Conservation (phyloP, 2,329 filamentous ascomycete species). For the Botryotinia calthae region DNA sequence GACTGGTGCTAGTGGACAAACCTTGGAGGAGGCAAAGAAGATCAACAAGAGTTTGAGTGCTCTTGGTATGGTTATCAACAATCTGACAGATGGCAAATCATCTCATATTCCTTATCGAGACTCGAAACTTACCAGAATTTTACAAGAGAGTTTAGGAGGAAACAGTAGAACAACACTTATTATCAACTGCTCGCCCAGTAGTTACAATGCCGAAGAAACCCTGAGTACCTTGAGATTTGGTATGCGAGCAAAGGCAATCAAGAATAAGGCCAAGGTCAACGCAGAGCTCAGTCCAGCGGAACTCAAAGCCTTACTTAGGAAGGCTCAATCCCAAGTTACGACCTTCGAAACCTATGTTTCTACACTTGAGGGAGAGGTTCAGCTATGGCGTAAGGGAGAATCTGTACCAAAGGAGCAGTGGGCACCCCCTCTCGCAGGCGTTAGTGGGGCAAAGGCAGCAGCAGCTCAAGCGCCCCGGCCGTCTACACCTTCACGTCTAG, state of each 20-base stretch:
- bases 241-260: constrained; percentile 95
- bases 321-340: constrained; percentile 84
- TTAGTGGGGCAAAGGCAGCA: constrained; percentile 51
- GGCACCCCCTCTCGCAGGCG: constrained; percentile 63
- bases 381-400: constrained; percentile 84
- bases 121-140: constrained; percentile 93
- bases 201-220: constrained; percentile 96
- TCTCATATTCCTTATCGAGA: constrained; percentile 95
- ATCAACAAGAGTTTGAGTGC: constrained; percentile 99
- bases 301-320: constrained; percentile 88
- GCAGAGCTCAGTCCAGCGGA: constrained; percentile 94
- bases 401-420: constrained; percentile 85
- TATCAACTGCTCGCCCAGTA: constrained; percentile 98
- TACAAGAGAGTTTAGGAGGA: constrained; percentile 95
- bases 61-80: constrained; percentile 98
- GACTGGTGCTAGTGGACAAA: constrained; percentile 95
- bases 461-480: constrained; percentile 47
- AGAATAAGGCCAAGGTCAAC: constrained; percentile 99
- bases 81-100: constrained; percentile 94
- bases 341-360: constrained; percentile 86
- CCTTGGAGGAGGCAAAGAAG: constrained; percentile 97
- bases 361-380: constrained; percentile 79
- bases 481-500: constrained; percentile 58
- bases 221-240: constrained; percentile 90
- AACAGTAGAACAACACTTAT: constrained; percentile 98